Base-by-base conservation (phyloP, 1,139 yeast species). In the Kluyveromyces sp. region DNA sequence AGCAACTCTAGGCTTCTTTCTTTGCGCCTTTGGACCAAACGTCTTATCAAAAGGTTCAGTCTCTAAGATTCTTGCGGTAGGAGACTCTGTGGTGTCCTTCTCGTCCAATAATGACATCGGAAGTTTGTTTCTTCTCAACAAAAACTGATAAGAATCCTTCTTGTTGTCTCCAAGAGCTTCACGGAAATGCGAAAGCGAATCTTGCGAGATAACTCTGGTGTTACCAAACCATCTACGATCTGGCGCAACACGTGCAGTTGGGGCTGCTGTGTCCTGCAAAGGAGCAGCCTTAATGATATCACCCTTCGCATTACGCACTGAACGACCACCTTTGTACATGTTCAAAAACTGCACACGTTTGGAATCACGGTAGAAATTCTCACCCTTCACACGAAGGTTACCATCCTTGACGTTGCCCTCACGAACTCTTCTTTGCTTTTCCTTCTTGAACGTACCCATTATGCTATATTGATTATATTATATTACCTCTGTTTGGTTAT, bases 141-240 rank as follows among this genome's bases (percentile, higher is more conserved):
- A 70, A 37, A 92, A 95, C 61, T 89, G 95, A 64, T 89, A 92
- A 0, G 96, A 78, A 63, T 90, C 96, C 57, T 82, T 76, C 57
- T 84, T 78, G 59, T 84, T 85, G 53, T 85, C 96, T 44, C 95
- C 95, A 73, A 92, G 76, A 5, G 97, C 97, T 58, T 88, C 94
- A 66, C 98, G 77, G 70, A 92, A 92, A 69, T 92, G 97, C 38
- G 85, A 73, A 61, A 92, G 73, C 1, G 98, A 96, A 71, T 94
- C 97, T 65, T 92, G 98, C 2, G 97, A 92, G 61, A 92, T 92
- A 40, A 92, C 98, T 61, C 98, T 79, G 29, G 98, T 89, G 68
- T 89, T 92, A 45, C 97, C 97, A 64, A 92, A 94, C 98, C 98
- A 92, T 61, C 92, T 80, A 64, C 96, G 79, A 66, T 92, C 90